These are phyloP conservation scores for Xylariaceae sp. DNA, from an alignment of 2,329 filamentous ascomycete genomes.

Conservation along the genomic window DNA sequence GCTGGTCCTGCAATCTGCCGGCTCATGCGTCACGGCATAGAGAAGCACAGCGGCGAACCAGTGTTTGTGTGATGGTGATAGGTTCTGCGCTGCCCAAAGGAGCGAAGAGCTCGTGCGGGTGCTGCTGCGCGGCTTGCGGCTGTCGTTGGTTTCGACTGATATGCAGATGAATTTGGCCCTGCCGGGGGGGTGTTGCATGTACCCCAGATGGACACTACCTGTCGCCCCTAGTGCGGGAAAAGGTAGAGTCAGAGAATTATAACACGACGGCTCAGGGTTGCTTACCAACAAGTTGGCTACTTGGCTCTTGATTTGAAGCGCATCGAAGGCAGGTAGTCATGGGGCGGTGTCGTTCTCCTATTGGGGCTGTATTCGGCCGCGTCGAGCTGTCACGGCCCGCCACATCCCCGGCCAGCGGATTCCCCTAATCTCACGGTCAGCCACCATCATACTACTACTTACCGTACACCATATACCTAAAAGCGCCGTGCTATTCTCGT, in stretches of 20 bases:
- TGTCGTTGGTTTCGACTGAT: constrained; percentile 6
- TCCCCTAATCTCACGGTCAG: too few species aligned
- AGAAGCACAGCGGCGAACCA: background rate
- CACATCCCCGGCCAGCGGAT: too few species aligned
- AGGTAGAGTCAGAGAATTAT: background rate
- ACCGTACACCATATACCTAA: too few species aligned
- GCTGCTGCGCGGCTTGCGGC: background rate
- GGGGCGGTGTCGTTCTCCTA: too few species aligned
- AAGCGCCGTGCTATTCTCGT: too few species aligned
- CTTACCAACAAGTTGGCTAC: background rate
- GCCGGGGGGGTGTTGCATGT: background rate
- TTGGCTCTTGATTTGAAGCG: too few species aligned
- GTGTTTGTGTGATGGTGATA: constrained; percentile 3
- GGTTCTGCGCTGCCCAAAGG: background rate
- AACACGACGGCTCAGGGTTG: background rate
- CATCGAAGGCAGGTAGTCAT: too few species aligned
- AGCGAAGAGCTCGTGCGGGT: background rate
- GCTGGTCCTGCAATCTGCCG: constrained; percentile 18
- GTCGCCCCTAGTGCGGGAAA: background rate
- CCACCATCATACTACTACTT: too few species aligned
- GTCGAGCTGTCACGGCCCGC: too few species aligned
- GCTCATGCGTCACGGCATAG: constrained; percentile 2
- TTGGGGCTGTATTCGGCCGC: too few species aligned
- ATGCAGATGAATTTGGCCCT: background rate
- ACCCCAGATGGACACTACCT: background rate